phyloP scores from a whole-genome alignment of 257 asterid genomes.

The Nicotiana undulata region DNA sequence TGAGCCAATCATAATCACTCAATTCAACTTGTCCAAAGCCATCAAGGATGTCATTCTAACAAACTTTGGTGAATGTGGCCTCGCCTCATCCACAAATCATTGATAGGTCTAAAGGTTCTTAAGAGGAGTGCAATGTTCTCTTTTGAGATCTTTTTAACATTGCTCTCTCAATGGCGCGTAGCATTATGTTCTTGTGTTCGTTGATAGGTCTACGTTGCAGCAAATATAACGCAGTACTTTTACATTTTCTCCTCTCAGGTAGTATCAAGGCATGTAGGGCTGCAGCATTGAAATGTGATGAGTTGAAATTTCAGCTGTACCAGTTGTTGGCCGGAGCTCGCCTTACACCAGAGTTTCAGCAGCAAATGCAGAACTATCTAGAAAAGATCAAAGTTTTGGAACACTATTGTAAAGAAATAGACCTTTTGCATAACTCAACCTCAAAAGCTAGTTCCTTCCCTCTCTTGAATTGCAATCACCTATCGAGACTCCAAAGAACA shows the following conservation, averaged over 20 bases:
- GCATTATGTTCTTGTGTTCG: neutral
- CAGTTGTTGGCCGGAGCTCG: constrained; percentile 45
- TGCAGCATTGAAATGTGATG: constrained; percentile 79
- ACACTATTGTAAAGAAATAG: constrained; percentile 20
- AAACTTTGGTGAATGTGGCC: constrained; percentile 91
- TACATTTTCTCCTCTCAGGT: constrained; percentile 33
- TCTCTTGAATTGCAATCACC: too few relatives aligned
- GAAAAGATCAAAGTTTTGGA: constrained; percentile 73
- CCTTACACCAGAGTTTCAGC: constrained; percentile 33
- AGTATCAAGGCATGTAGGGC: constrained; percentile 68
- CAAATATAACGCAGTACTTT: neutral
- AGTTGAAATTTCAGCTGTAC: constrained; percentile 66
- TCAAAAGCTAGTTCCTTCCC: too few relatives aligned
- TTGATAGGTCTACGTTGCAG: neutral
- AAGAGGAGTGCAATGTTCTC: neutral
- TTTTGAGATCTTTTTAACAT: neutral
- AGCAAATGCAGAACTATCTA: constrained; percentile 61
- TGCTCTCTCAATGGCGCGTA: neutral
- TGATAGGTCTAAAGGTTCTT: constrained; percentile 20
- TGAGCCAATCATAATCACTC: constrained; percentile 74
- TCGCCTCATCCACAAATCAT: constrained; percentile 63
- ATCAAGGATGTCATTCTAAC: constrained; percentile 58
- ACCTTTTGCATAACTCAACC: too few relatives aligned
- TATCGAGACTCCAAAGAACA: too few relatives aligned
- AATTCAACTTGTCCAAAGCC: constrained; percentile 49